Evolutionary conservation across 1,284 basidiomycete genomes (phyloP).

Genomic region (Xerocomus cyaneibrunnescens): DNA sequence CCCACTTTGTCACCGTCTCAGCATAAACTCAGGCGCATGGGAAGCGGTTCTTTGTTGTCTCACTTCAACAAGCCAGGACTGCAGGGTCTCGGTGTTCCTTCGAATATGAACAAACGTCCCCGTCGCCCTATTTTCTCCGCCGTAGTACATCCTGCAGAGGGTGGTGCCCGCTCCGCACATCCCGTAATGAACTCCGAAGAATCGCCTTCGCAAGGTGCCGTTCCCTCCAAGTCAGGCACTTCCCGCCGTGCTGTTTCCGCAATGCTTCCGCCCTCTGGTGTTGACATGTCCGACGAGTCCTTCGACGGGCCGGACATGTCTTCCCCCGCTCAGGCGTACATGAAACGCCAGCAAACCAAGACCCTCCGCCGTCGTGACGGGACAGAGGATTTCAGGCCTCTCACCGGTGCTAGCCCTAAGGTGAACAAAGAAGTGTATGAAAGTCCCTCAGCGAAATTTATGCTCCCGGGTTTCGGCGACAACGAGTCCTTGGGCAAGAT

Average conservation of each 20-base stretch:
- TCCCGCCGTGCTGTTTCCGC: conserved; percentile 74
- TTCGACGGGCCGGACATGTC: conserved; percentile 66
- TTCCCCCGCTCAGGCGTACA: conserved; percentile 75
- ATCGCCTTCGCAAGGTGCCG: conserved; percentile 18
- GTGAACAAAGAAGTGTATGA: conserved; percentile 46
- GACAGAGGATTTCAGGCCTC: conserved; percentile 71
- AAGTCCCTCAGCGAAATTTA: conserved; percentile 55
- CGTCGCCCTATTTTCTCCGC: conserved; percentile 70
- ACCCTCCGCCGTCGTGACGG: conserved; percentile 75
- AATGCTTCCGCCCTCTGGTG: conserved; percentile 51
- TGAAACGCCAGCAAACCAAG: conserved; percentile 68
- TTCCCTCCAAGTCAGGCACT: conserved; percentile 40
- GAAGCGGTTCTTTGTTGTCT: conserved; percentile 43
- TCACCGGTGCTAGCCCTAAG: conserved; percentile 58
- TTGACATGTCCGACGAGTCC: conserved; percentile 57
- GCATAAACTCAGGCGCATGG: conserved; percentile 61
- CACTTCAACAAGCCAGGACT: conserved; percentile 56
- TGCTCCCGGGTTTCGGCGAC: conserved; percentile 79
- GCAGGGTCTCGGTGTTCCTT: conserved; percentile 59
- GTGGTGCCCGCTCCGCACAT: conserved; percentile 43
- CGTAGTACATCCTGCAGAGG: conserved; percentile 48
- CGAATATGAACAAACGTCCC: conserved; percentile 53
- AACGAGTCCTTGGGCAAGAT: conserved; percentile 92
- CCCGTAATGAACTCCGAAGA: conserved; percentile 36
- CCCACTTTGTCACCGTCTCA: conserved; percentile 64